Evolutionary conservation across 1,139 yeast species (phyloP).

Genomic region (Pichia sp.): DNA sequence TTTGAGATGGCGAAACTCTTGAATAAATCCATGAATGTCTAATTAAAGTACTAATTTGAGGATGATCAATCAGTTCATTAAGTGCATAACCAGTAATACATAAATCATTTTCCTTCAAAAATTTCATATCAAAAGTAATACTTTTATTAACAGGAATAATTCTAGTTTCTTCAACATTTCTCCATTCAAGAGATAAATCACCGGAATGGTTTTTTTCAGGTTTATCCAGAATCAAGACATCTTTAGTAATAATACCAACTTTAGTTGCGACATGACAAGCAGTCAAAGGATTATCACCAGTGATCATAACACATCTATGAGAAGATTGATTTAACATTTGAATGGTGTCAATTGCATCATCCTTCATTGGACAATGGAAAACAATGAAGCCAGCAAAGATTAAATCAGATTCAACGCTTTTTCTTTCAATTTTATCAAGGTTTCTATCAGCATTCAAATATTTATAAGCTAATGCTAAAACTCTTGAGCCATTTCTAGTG

Average conservation of each 20-base stretch:
- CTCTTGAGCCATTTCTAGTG: slow-evolving; percentile 95
- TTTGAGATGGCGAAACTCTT: slow-evolving; percentile 94
- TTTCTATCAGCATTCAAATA: slow-evolving; percentile 45
- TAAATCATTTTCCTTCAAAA: slow-evolving; percentile 69
- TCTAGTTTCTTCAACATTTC: slow-evolving; percentile 72
- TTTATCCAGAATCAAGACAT: slow-evolving; percentile 79
- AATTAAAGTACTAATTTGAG: slow-evolving; percentile 63
- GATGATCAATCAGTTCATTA: slow-evolving; percentile 51
- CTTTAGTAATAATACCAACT: slow-evolving; percentile 79
- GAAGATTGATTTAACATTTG: slow-evolving; percentile 91
- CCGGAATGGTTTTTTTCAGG: slow-evolving; percentile 54
- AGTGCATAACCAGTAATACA: slow-evolving; percentile 95
- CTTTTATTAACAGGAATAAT: slow-evolving; percentile 57
- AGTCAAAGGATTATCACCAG: slow-evolving; percentile 98
- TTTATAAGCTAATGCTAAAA: slow-evolving; percentile 87
- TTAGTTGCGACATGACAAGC: slow-evolving; percentile 97
- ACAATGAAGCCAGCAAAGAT: slow-evolving; percentile 89
- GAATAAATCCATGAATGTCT: slow-evolving; percentile 96
- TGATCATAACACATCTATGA: slow-evolving; percentile 94
- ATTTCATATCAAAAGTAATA: slow-evolving; percentile 49
- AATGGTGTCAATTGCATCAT: slow-evolving; percentile 86
- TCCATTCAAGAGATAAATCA: slow-evolving; percentile 68
- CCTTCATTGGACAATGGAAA: slow-evolving; percentile 94
- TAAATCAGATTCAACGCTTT: slow-evolving; percentile 66
- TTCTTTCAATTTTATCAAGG: slow-evolving; percentile 58